Conservation (phyloP, 2,329 filamentous ascomycete genomes). For the Emergomyces orientalis region DNA sequence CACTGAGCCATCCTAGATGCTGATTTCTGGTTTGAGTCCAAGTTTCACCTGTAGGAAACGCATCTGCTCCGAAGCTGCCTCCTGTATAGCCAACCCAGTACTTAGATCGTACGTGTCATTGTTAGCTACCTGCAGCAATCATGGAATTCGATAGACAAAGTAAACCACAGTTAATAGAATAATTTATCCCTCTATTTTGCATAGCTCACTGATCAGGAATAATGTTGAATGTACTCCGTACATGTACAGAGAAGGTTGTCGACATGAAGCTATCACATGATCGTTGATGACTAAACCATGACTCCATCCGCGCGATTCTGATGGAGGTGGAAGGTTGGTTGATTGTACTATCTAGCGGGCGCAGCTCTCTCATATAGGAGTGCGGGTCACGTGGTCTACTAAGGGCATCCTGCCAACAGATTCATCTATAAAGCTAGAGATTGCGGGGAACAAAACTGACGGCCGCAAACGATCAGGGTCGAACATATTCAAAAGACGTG, state of each 20-base stretch:
- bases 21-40: background rate
- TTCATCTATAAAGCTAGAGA: no score
- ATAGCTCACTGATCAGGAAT: background rate
- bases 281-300: background rate
- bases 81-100: background rate
- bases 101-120: background rate
- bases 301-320: background rate
- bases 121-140: background rate
- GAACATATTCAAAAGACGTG: conserved; percentile 9
- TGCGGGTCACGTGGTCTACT: no score
- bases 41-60: background rate
- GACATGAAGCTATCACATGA: background rate
- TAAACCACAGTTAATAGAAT: background rate
- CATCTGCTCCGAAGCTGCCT: background rate
- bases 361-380: no score
- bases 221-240: no score
- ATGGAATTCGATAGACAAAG: background rate
- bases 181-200: background rate
- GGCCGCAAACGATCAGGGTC: background rate
- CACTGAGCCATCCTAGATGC: background rate
- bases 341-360: no score
- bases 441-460: background rate
- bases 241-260: background rate
- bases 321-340: no score
- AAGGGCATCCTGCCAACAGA: no score